These are phyloP conservation scores for Nicotiana tomentosiformis DNA, from an alignment of 257 asterid species.

Conservation along the genomic window DNA sequence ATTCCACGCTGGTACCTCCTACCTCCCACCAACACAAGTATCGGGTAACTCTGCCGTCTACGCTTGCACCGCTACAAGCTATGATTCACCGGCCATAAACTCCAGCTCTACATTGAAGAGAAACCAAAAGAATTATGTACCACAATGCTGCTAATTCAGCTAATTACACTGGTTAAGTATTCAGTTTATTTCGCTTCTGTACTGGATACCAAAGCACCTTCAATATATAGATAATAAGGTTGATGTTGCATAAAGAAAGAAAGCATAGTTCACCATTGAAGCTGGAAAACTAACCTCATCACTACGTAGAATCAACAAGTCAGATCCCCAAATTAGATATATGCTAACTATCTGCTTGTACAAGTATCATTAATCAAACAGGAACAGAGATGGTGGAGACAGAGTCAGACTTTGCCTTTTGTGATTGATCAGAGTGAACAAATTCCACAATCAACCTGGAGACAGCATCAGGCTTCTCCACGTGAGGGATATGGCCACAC, in stretches of 20 bases:
- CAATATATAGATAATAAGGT: neutral
- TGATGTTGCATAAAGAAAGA: neutral
- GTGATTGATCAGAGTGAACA: slow-evolving; percentile 26
- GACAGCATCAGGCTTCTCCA: slow-evolving; percentile 72
- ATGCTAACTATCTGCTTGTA: neutral
- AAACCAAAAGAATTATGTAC: neutral
- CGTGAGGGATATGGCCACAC: slow-evolving; percentile 93
- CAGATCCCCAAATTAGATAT: neutral
- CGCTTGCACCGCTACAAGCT: neutral
- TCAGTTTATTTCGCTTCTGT: neutral
- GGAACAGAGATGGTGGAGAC: neutral
- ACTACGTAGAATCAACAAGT: neutral
- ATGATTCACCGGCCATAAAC: neutral
- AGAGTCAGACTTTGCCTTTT: neutral
- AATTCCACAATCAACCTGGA: slow-evolving; percentile 60
- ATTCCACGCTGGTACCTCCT: neutral
- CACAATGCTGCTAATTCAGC: neutral
- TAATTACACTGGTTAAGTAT: neutral
- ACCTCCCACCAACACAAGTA: neutral
- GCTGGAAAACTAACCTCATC: neutral
- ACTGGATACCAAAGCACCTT: neutral
- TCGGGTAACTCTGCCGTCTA: neutral
- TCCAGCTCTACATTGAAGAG: neutral
- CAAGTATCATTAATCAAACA: neutral
- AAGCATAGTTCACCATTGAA: neutral